Evolutionary conservation across 352 stramenopile species (phyloP).

Genomic region (Aphanomyces invadans): DNA sequence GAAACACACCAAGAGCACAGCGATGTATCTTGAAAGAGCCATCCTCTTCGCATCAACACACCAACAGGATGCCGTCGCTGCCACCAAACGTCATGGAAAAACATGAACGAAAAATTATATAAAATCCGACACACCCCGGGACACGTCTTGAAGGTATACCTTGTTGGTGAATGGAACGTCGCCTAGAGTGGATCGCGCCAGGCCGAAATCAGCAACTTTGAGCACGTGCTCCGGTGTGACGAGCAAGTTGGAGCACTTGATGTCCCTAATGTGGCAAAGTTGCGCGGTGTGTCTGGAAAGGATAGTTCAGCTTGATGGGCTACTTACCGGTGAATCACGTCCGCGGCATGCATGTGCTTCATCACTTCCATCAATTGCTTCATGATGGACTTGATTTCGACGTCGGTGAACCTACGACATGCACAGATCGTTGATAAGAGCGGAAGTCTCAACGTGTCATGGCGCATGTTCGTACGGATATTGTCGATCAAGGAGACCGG

Average conservation of each 20-base stretch:
- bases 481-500: slow-evolving; percentile 77
- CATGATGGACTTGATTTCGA: slow-evolving; percentile 84
- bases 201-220: slow-evolving; percentile 81
- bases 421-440: background rate
- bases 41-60: too few relatives aligned
- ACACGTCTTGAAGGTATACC: slow-evolving; percentile 28
- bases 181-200: slow-evolving; percentile 74
- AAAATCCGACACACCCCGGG: too few relatives aligned
- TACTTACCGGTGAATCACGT: slow-evolving; percentile 77
- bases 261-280: slow-evolving; percentile 8
- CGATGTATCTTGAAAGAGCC: too few relatives aligned
- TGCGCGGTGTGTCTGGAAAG: too few relatives aligned
- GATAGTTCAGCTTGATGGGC: too few relatives aligned
- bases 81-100: too few relatives aligned
- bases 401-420: slow-evolving; percentile 57
- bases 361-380: slow-evolving; percentile 80
- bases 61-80: too few relatives aligned
- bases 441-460: too few relatives aligned
- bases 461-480: slow-evolving; percentile 42
- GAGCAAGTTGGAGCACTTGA: slow-evolving; percentile 90
- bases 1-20: too few relatives aligned
- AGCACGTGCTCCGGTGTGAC: slow-evolving; percentile 71
- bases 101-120: too few relatives aligned
- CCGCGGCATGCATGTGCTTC: slow-evolving; percentile 80
- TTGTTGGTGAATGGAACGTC: slow-evolving; percentile 92